Percentiles rank a stretch among this genome's conserved stretches.
These are phyloP conservation scores for Fraxinus baroniana DNA, from an alignment of 305 asterid genomes.

Conservation along the genomic window DNA sequence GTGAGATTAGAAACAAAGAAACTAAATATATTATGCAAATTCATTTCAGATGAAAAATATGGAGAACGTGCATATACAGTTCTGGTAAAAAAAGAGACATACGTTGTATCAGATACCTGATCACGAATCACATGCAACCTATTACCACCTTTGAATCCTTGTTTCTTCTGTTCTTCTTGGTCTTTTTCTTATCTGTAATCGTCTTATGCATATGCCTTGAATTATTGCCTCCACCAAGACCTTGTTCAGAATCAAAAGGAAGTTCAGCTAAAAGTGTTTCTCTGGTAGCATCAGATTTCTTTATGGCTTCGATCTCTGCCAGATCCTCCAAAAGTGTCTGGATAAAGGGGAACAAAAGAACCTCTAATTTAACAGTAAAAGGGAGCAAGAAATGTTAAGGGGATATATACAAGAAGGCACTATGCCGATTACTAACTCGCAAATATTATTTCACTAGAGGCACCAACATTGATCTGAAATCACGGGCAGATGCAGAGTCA, in stretches of 20 bases:
- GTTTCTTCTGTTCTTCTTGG: constrained; percentile 56
- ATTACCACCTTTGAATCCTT: constrained; percentile 64
- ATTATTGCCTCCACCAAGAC: constrained; percentile 48
- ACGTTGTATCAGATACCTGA: constrained; percentile 60
- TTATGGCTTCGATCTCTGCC: constrained; percentile 89
- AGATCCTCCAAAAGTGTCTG: constrained; percentile 77
- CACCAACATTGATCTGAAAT: constrained; percentile 61
- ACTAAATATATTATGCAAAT: not conserved
- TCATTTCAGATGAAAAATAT: constrained; percentile 8
- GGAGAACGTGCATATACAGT: constrained; percentile 8
- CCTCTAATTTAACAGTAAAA: constrained; percentile 20
- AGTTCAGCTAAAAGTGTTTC: constrained; percentile 94
- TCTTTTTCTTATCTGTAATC: constrained; percentile 75
- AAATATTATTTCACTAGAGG: constrained; percentile 74
- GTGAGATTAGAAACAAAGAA: constrained; percentile 11
- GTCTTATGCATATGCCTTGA: constrained; percentile 55
- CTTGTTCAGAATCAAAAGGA: constrained; percentile 71
- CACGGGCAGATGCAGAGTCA: constrained; percentile 59
- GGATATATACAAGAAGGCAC: constrained; percentile 2
- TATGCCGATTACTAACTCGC: constrained; percentile 51
- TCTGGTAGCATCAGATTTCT: constrained; percentile 91
- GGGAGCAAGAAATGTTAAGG: constrained; percentile 10
- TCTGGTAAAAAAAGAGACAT: constrained; percentile 24
- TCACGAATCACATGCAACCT: constrained; percentile 32
- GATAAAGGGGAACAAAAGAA: constrained; percentile 23